A percentile compares a stretch with the other conserved stretches of the same genome.
phyloP scores from a whole-genome alignment of 805 yeast species.

The Saccharomycopsis sp. region DNA sequence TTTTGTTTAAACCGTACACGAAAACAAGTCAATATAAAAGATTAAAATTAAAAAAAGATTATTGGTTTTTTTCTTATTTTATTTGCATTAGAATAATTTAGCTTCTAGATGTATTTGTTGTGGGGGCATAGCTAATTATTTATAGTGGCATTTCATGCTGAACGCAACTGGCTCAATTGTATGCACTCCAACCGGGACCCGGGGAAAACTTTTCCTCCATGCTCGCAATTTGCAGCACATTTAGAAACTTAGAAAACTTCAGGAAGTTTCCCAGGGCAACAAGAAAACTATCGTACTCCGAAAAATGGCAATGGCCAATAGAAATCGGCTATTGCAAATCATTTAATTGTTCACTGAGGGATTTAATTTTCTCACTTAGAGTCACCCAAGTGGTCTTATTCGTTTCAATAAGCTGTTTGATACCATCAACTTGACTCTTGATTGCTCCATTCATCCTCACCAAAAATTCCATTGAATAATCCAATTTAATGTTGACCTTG shows the following conservation, averaged over 20 bases:
- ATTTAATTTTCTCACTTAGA: conserved; percentile 7
- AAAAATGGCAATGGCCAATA: not conserved
- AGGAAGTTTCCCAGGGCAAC: no score
- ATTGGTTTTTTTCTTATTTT: no score
- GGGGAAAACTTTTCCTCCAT: no score
- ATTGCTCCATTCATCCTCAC: conserved; percentile 8
- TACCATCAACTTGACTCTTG: conserved; percentile 6
- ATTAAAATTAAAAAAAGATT: not conserved
- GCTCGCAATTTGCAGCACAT: no score
- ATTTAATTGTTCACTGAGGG: not conserved
- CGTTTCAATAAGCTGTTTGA: conserved; percentile 2
- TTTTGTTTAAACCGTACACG: not conserved
- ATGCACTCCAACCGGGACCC: no score
- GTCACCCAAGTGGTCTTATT: conserved; percentile 13
- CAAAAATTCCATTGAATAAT: conserved; percentile 13
- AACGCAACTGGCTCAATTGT: conserved; percentile 1
- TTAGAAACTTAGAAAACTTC: no score
- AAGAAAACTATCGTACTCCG: no score
- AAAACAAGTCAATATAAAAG: not conserved
- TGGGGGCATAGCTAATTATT: not conserved
- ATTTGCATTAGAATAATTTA: no score
- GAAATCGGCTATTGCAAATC: not conserved
- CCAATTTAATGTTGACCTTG: conserved; percentile 5
- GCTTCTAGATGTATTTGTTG: no score
- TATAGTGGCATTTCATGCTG: not conserved